phyloP scores from a whole-genome alignment of 768 basidiomycete genomes.

The Strobilomyces confusus region DNA sequence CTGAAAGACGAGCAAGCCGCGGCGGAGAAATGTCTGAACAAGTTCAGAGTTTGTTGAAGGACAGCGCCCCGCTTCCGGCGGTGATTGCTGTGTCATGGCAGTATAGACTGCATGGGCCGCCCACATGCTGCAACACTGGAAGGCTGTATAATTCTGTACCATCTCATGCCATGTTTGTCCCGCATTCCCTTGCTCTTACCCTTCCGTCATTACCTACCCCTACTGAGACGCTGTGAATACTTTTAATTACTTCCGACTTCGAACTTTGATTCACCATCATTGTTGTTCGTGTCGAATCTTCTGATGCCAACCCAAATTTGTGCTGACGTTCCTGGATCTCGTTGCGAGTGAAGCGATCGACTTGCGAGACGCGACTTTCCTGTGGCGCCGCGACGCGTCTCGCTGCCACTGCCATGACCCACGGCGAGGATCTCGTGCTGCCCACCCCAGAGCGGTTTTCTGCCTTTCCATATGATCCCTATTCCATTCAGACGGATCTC shows the following conservation, averaged over 20 bases:
- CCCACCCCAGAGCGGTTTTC: conserved; percentile 66
- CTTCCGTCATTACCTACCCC: conserved; percentile 18
- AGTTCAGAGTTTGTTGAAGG: conserved; percentile 25
- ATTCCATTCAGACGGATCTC: conserved; percentile 78
- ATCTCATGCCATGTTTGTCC: conserved; percentile 15
- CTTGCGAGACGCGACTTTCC: not conserved
- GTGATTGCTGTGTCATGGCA: conserved; percentile 12
- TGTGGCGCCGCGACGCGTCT: conserved; percentile 8
- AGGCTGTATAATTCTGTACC: conserved; percentile 24
- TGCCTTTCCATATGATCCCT: conserved; percentile 79
- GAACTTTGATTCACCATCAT: conserved; percentile 13
- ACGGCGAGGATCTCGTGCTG: conserved; percentile 32
- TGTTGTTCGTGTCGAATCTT: conserved; percentile 4
- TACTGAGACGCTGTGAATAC: conserved; percentile 20
- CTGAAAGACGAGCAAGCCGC: conserved; percentile 66
- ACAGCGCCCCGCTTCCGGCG: not conserved
- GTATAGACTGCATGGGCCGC: conserved; percentile 3
- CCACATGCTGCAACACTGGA: conserved; percentile 15
- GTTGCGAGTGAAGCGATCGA: not conserved
- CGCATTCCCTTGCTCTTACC: conserved; percentile 19
- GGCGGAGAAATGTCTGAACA: conserved; percentile 66
- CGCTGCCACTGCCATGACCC: conserved; percentile 7
- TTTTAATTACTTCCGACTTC: conserved; percentile 23
- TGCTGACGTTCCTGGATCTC: conserved; percentile 10
- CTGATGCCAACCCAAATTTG: not conserved